Percentiles rank a stretch among this genome's conserved stretches.
These are phyloP conservation scores for Coemansia furcata DNA, from an alignment of 192 early-diverging fungal genomes.

Conservation along the genomic window DNA sequence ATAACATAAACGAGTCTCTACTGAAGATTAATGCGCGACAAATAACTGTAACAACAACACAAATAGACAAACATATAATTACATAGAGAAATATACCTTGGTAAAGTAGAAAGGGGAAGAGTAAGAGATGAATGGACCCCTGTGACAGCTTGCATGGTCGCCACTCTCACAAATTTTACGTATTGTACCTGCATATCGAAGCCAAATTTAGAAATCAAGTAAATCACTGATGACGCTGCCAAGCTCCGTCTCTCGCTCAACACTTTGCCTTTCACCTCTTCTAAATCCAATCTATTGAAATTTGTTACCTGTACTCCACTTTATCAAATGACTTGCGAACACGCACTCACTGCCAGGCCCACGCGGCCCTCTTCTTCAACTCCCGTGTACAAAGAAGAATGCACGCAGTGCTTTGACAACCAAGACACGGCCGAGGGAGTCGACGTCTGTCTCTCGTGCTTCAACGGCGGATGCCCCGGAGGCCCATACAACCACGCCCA, in stretches of 20 bases:
- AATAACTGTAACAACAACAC: neutral
- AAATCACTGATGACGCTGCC: neutral
- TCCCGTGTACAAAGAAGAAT: conserved; percentile 87
- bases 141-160: neutral
- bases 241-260: neutral
- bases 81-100: neutral
- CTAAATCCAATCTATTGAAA: neutral
- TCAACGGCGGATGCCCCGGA: conserved; percentile 83
- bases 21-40: neutral
- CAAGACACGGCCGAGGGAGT: conserved; percentile 74
- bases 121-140: neutral
- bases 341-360: conserved; percentile 28
- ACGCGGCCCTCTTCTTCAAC: conserved; percentile 33
- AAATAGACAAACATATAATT: neutral
- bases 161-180: neutral
- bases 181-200: conserved; percentile 8
- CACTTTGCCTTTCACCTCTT: neutral
- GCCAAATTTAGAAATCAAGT: neutral
- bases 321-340: conserved; percentile 31
- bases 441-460: conserved; percentile 93
- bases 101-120: neutral
- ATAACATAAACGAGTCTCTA: neutral
- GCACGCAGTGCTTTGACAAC: conserved; percentile 88
- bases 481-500: conserved; percentile 67
- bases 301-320: neutral